phyloP scores from a whole-genome alignment of 495 filamentous ascomycete genomes.

The Penicillium taxi region DNA sequence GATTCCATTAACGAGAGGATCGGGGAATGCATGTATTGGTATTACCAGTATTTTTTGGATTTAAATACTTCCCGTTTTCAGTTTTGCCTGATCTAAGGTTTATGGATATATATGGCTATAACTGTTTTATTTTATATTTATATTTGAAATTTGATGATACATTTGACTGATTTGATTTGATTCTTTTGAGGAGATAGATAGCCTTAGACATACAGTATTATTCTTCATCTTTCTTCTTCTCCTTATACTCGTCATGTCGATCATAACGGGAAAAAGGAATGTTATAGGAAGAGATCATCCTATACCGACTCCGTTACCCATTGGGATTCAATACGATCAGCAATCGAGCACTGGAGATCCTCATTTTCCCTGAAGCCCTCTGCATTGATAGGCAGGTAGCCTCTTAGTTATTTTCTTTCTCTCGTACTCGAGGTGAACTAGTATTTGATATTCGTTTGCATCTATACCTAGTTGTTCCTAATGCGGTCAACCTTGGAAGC shows the following conservation, averaged over 20 bases:
- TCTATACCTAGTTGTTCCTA: too few species aligned
- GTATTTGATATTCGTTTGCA: too few species aligned
- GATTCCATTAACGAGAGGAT: neutral
- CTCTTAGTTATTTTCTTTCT: neutral
- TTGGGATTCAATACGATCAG: too few species aligned
- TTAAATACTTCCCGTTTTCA: neutral
- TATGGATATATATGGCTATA: too few species aligned
- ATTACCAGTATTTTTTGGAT: slow-evolving; percentile 1
- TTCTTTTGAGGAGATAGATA: neutral
- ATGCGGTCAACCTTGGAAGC: too few species aligned
- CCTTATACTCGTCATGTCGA: slow-evolving; percentile 2
- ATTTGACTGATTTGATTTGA: neutral
- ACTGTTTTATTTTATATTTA: too few species aligned
- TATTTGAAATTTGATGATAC: too few species aligned
- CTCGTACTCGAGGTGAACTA: too few species aligned
- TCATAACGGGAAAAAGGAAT: slow-evolving; percentile 11
- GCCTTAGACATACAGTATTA: neutral
- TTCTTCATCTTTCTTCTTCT: neutral
- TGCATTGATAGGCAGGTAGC: too few species aligned
- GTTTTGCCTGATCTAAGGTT: too few species aligned
- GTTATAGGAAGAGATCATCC: slow-evolving; percentile 9
- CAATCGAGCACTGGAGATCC: slow-evolving; percentile 1
- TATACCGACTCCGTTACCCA: too few species aligned
- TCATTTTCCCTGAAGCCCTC: too few species aligned
- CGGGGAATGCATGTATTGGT: slow-evolving; percentile 2